These are phyloP conservation scores for Thielaviopsis populi DNA, from an alignment of 2,329 filamentous ascomycete genomes.

Conservation along the genomic window DNA sequence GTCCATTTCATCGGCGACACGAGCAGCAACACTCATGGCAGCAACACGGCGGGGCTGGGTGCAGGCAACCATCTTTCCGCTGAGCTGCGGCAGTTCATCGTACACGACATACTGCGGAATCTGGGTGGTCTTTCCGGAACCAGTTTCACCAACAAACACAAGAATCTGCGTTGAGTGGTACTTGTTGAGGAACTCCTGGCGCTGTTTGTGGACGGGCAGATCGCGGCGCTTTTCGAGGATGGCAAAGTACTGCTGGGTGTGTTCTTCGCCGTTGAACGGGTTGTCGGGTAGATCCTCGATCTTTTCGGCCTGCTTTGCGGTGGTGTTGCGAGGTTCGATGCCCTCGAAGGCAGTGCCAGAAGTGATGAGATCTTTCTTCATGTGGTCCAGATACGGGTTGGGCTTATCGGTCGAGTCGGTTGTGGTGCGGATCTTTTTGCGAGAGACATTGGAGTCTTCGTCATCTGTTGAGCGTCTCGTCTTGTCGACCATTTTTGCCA, in stretches of 20 bases:
- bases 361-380: conserved; percentile 42
- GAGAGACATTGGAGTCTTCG: conserved; percentile 27
- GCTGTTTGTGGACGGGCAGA: conserved; percentile 82
- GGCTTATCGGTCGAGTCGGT: conserved; percentile 24
- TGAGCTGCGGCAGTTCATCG: conserved; percentile 81
- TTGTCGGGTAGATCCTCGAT: conserved; percentile 73
- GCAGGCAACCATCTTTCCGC: conserved; percentile 84
- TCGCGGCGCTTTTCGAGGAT: conserved; percentile 74
- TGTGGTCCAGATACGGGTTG: conserved; percentile 89
- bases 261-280: conserved; percentile 64
- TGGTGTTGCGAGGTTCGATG: conserved; percentile 55
- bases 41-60: conserved; percentile 96
- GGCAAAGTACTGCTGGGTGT: conserved; percentile 75
- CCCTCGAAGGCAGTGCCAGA: conserved; percentile 19
- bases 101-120: conserved; percentile 97
- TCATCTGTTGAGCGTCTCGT: conserved; percentile 31
- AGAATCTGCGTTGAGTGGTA: conserved; percentile 93
- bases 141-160: conserved; percentile 96
- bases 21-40: conserved; percentile 95
- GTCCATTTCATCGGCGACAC: conserved; percentile 94
- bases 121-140: conserved; percentile 98
- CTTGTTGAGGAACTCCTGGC: conserved; percentile 81
- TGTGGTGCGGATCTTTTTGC: conserved; percentile 31
- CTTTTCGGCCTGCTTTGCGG: conserved; percentile 53
- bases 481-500: conserved; percentile 28